These are phyloP conservation scores for Geosmithia flava DNA, from an alignment of 2,329 filamentous ascomycete genomes.

Conservation along the genomic window DNA sequence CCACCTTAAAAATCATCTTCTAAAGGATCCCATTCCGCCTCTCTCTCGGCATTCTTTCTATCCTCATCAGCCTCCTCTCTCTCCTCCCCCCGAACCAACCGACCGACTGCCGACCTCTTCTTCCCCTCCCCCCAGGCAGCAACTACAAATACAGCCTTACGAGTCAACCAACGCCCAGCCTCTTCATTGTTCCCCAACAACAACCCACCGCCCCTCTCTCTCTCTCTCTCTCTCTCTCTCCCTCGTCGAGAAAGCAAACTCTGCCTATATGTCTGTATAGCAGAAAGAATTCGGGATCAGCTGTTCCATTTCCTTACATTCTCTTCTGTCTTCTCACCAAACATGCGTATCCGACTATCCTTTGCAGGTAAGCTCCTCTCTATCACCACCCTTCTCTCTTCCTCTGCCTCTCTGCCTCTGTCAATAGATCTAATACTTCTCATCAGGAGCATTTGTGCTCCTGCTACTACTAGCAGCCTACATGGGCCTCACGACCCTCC, in stretches of 20 bases:
- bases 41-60: too few species aligned
- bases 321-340: background rate
- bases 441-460: conserved; percentile 51
- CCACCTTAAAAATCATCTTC: background rate
- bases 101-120: background rate
- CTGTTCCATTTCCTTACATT: too few species aligned
- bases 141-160: background rate
- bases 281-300: too few species aligned
- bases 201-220: too few species aligned
- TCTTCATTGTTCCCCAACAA: background rate
- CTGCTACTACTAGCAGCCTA: conserved; percentile 69
- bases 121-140: background rate
- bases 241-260: background rate
- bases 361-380: conserved; percentile 76
- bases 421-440: background rate
- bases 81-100: background rate
- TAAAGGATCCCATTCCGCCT: too few species aligned
- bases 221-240: too few species aligned
- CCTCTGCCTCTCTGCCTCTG: too few species aligned
- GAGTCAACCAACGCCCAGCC: background rate
- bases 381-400: background rate
- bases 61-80: too few species aligned
- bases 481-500: conserved; percentile 59
- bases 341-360: conserved; percentile 76
- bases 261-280: background rate